phyloP scores from a whole-genome alignment of 768 basidiomycete genomes.

The Cystobasidium ongulense region DNA sequence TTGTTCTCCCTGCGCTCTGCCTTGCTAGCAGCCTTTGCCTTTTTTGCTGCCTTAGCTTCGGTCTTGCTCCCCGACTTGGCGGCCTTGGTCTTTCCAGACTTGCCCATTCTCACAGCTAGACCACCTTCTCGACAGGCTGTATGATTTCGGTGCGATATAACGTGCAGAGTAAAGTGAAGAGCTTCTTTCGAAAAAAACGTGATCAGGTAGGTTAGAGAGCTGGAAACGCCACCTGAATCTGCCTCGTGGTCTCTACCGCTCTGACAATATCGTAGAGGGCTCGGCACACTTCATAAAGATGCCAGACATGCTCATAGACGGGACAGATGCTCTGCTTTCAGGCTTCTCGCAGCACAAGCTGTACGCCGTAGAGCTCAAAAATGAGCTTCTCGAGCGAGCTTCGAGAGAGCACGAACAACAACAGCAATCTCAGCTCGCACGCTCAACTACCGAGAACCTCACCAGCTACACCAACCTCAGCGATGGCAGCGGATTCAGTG shows the following conservation, averaged over 20 bases:
- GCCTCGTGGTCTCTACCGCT: background rate
- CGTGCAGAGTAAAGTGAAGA: background rate
- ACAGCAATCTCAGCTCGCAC: conserved; percentile 5
- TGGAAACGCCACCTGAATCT: background rate
- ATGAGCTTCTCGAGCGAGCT: conserved; percentile 15
- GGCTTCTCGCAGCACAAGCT: conserved; percentile 15
- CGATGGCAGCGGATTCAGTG: conserved; percentile 7
- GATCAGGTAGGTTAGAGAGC: background rate
- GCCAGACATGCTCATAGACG: background rate
- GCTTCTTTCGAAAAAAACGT: conserved; percentile 6
- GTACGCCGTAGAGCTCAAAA: conserved; percentile 7
- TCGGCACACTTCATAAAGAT: background rate
- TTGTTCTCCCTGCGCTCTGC: conserved; percentile 39
- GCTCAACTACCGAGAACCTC: conserved; percentile 22
- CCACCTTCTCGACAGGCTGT: too few relatives aligned
- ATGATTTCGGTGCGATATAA: background rate
- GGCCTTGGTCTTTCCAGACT: conserved; percentile 22
- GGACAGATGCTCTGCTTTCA: background rate
- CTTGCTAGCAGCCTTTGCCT: conserved; percentile 2
- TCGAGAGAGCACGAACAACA: conserved; percentile 4
- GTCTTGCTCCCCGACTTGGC: conserved; percentile 56
- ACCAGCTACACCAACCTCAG: conserved; percentile 28
- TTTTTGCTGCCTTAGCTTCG: conserved; percentile 44
- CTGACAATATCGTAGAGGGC: background rate
- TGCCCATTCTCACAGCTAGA: conserved; percentile 5